Conservation (phyloP, 805 yeast genomes). For the Alloascoidea hylecoeti region DNA sequence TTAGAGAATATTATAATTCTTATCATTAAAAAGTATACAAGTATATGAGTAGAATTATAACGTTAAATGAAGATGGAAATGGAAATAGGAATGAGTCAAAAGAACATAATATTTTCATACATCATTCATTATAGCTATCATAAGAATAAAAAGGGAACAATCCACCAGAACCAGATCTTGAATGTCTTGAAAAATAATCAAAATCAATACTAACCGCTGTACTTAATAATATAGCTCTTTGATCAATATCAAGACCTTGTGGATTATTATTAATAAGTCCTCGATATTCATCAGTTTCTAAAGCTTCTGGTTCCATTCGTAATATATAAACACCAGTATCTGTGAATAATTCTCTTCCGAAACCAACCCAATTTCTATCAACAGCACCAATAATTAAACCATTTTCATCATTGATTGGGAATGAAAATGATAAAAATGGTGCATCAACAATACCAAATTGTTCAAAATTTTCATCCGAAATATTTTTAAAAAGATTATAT, state of each 20-base stretch:
- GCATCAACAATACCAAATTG: slow-evolving; percentile 88
- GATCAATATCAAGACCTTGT: slow-evolving; percentile 46
- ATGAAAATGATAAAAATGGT: slow-evolving; percentile 75
- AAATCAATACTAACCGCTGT: slow-evolving; percentile 89
- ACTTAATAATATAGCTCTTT: slow-evolving; percentile 76
- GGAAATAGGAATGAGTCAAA: too few relatives aligned
- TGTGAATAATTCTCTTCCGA: slow-evolving; percentile 85
- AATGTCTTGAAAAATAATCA: slow-evolving; percentile 94
- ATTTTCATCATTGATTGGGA: slow-evolving; percentile 52
- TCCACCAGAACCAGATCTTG: slow-evolving; percentile 46
- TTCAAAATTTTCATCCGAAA: slow-evolving; percentile 28
- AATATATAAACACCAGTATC: slow-evolving; percentile 89
- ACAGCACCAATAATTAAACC: slow-evolving; percentile 59
- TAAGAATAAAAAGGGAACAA: slow-evolving; percentile 14
- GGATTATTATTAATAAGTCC: slow-evolving; percentile 21
- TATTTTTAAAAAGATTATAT: slow-evolving; percentile 54
- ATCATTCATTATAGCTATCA: too few relatives aligned
- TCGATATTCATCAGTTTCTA: slow-evolving; percentile 21
- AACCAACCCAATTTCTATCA: slow-evolving; percentile 90
- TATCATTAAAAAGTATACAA: too few relatives aligned
- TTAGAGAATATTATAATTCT: too few relatives aligned
- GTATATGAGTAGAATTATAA: too few relatives aligned
- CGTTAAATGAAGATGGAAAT: too few relatives aligned
- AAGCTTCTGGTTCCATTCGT: slow-evolving; percentile 58
- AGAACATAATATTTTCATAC: too few relatives aligned